A percentile compares a stretch with the other conserved stretches of the same genome.
Conservation (phyloP, 441 rosid species). For the Adansonia rubrostipa region DNA sequence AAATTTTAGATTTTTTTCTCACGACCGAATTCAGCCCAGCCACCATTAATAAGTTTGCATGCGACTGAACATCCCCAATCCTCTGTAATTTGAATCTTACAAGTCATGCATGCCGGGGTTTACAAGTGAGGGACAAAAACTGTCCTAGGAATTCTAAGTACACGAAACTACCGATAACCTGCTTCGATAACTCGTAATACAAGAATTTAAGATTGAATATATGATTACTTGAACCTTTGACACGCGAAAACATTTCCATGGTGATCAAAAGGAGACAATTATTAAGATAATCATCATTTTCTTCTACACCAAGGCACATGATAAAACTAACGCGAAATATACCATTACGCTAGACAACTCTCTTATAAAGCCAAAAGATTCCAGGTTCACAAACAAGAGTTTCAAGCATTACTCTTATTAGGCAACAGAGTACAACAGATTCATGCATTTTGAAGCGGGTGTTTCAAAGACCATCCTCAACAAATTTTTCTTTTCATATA, state of each 20-base stretch:
- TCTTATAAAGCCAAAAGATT: background rate
- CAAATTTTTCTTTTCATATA: background rate
- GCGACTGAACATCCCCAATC: background rate
- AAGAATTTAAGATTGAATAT: background rate
- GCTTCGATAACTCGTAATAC: background rate
- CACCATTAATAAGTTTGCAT: background rate
- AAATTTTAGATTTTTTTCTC: too few species aligned
- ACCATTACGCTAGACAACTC: too few species aligned
- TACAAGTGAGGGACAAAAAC: too few species aligned
- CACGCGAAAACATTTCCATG: background rate
- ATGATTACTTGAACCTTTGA: background rate
- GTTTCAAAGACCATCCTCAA: conserved; percentile 17
- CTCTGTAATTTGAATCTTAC: background rate
- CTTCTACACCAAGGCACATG: background rate
- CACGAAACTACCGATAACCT: too few species aligned
- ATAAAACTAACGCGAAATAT: too few species aligned
- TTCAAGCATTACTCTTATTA: background rate
- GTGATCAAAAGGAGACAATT: background rate
- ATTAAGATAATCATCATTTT: background rate
- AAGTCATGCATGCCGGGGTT: background rate
- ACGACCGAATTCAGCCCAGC: too few species aligned
- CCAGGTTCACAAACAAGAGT: background rate
- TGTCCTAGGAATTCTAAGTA: too few species aligned
- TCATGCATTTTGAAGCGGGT: conserved; percentile 14
- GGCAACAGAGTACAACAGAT: background rate